Conservation (phyloP, 768 basidiomycete species). For the Boletus fagicola region DNA sequence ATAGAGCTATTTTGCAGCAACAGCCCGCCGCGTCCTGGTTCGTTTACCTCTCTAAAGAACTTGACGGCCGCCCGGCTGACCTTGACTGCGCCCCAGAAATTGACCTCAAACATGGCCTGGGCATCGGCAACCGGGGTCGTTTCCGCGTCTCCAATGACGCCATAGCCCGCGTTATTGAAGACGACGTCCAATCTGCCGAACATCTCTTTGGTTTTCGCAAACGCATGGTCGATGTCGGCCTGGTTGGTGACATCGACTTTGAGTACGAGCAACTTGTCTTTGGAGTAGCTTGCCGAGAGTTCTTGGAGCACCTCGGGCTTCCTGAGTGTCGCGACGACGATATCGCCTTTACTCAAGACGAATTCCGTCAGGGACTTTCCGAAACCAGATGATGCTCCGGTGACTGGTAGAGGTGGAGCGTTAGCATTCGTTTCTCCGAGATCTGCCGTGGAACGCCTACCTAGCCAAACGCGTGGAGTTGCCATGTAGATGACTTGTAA, state of each 20-base stretch:
- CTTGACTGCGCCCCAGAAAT: constrained; percentile 30
- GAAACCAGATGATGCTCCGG: constrained; percentile 41
- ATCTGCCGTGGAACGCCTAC: neutral
- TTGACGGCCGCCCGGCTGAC: constrained; percentile 28
- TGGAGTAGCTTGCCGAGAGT: neutral
- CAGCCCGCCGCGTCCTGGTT: constrained; percentile 32
- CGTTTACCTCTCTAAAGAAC: constrained; percentile 37
- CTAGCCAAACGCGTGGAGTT: neutral
- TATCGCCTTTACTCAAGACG: constrained; percentile 36
- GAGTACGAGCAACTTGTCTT: constrained; percentile 15
- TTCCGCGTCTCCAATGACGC: constrained; percentile 26
- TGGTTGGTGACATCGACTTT: constrained; percentile 15
- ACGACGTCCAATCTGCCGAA: constrained; percentile 20
- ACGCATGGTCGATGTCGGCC: constrained; percentile 12
- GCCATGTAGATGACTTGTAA: neutral
- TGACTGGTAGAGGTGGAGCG: constrained; percentile 27
- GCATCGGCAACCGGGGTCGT: constrained; percentile 18
- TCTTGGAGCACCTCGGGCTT: constrained; percentile 30
- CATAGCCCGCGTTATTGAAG: constrained; percentile 22
- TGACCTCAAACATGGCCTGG: constrained; percentile 24
- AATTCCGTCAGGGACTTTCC: constrained; percentile 34
- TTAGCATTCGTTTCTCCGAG: neutral
- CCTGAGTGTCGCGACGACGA: constrained; percentile 43
- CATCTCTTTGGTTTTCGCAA: constrained; percentile 4
- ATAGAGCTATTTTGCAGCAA: constrained; percentile 37